These are phyloP conservation scores for Paramecium sexaurelia DNA, from an alignment of 73 alveolate species.

Conservation along the genomic window DNA sequence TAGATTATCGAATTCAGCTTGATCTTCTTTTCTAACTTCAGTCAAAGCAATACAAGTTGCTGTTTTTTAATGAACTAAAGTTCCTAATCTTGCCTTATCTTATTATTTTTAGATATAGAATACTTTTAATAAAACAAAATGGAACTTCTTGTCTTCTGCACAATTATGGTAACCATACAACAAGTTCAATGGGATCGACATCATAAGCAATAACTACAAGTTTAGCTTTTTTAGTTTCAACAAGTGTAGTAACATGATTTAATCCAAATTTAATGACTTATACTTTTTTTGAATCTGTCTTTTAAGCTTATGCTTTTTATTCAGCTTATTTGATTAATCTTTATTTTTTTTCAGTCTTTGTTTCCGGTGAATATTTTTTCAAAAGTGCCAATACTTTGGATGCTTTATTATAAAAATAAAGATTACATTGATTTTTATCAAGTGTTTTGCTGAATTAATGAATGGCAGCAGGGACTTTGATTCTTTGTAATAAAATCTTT, in stretches of 20 bases:
- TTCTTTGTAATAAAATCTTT: constrained; percentile 95
- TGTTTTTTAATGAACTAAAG: constrained; percentile 97
- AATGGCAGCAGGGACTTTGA: constrained; percentile 97
- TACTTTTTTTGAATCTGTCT: constrained; percentile 91
- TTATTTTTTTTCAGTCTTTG: constrained; percentile 72
- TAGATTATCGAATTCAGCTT: constrained; percentile 78
- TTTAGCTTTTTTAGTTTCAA: constrained; percentile 97
- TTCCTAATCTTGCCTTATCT: constrained; percentile 95
- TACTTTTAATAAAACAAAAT: constrained; percentile 90
- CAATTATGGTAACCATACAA: constrained; percentile 95
- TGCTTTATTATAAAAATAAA: constrained; percentile 51
- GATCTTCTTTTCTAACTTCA: constrained; percentile 94
- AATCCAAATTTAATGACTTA: constrained; percentile 94
- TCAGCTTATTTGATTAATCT: constrained; percentile 92
- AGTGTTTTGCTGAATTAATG: constrained; percentile 80
- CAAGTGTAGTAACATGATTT: constrained; percentile 97
- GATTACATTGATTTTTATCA: constrained; percentile 62
- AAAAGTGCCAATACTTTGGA: constrained; percentile 80
- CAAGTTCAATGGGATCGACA: constrained; percentile 98
- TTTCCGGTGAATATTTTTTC: constrained; percentile 94
- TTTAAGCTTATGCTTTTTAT: constrained; percentile 84
- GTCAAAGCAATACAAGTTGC: constrained; percentile 98
- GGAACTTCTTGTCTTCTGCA: constrained; percentile 97
- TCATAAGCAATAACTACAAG: constrained; percentile 98
- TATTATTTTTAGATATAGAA: neutral